Evolutionary conservation across 805 yeast genomes (phyloP), one percentile per base, ranked within the genome.

Genomic region (Yamadazyma endophytica): DNA sequence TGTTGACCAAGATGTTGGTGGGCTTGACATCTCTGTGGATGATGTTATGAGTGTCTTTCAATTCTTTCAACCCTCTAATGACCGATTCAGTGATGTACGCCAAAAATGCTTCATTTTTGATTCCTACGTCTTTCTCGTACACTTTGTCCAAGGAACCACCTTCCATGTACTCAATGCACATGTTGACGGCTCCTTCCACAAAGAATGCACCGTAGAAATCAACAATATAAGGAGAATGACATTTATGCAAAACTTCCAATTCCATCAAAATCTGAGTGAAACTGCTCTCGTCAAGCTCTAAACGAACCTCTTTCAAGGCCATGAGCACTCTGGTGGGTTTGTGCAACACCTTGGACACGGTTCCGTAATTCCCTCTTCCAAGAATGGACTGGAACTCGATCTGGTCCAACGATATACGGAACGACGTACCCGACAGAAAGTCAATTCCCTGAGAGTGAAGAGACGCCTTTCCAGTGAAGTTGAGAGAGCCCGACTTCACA

Each of bases 81-180:
- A 88, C 94, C 31, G 83, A 70, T 44, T 81, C 82, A 4, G 95
- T 75, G 27, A 89, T 81, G 45, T 73, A 77, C 2, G 95, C 95
- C 36, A 90, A 64, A 41, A 82, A 81, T 5, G 78, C 74, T 53
- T 90, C 98, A 41, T 80, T 82, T 19, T 83, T 66, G 11, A 64
- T 52, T 3, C 72, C 70, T 24, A 89, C 87, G 28, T 63, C 66
- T 17, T 56, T 54, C 3, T 78, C 82, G 56, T 88, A 90, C 11
- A 89, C 69, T 50, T 83, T 85, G 58, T 90, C 96, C 37, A 90
- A 62, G 0, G 96, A 86, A 0, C 96, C 96, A 28, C 96, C 97
- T 56, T 87, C 94, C 98, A 90, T 90, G 56, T 79, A 86, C 61
- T 90, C 98, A 75, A 90, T 90, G 61, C 97, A 92, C 86, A 90